A percentile compares a stretch with the other conserved stretches of the same genome.
phyloP scores from a whole-genome alignment of 2,329 filamentous ascomycete genomes.

The Sarocladium oryzae region DNA sequence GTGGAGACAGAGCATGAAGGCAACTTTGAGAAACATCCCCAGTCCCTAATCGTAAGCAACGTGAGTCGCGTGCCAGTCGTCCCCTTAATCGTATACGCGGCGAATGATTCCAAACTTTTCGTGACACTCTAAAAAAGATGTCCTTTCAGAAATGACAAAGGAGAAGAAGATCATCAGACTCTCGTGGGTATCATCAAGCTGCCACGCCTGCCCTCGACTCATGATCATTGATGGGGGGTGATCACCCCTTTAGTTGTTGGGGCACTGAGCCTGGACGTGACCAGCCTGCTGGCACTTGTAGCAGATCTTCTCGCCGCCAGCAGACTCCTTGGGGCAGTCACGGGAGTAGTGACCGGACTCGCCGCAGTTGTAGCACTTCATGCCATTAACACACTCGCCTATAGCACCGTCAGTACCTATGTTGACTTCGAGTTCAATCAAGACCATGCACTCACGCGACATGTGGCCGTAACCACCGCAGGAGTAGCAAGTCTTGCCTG shows the following conservation, averaged over 20 bases:
- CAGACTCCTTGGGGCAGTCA: constrained; percentile 90
- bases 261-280: constrained; percentile 91
- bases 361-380: constrained; percentile 99
- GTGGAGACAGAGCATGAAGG: neutral
- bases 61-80: constrained; percentile 11
- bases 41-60: constrained; percentile 9
- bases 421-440: neutral
- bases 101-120: constrained; percentile 9
- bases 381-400: constrained; percentile 93
- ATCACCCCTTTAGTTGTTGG: constrained; percentile 56
- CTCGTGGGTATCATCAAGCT: constrained; percentile 38
- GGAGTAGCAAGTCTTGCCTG: constrained; percentile 90
- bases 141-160: constrained; percentile 8
- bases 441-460: constrained; percentile 55
- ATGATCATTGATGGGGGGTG: constrained; percentile 16
- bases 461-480: constrained; percentile 97
- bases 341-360: constrained; percentile 93
- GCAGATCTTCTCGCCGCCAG: constrained; percentile 87
- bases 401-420: constrained; percentile 15
- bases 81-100: constrained; percentile 7
- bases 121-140: constrained; percentile 6
- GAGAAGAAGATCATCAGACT: constrained; percentile 13
- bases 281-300: constrained; percentile 87
- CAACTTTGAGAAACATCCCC: neutral
- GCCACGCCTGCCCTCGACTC: constrained; percentile 28